These are phyloP conservation scores for Talaromyces sp. DNA, from an alignment of 2,329 filamentous ascomycete genomes.

Conservation along the genomic window DNA sequence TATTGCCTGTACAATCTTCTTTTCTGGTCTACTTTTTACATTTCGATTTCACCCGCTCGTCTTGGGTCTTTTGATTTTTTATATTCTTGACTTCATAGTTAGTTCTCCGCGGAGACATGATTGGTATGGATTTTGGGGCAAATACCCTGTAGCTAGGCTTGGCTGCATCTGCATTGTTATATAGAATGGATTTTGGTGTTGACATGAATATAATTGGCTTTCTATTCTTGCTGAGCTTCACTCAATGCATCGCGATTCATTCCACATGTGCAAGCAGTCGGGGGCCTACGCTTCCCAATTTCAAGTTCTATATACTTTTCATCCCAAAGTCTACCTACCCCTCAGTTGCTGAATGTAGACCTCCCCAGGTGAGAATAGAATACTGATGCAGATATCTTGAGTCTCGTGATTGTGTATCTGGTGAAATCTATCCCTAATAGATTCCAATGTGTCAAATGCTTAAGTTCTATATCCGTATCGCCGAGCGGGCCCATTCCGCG, in stretches of 20 bases:
- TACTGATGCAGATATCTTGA: too few relatives aligned
- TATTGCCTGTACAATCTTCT: constrained; percentile 13
- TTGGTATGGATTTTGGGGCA: constrained; percentile 8
- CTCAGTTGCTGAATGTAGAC: too few relatives aligned
- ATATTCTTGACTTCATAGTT: constrained; percentile 2
- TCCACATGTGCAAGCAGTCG: too few relatives aligned
- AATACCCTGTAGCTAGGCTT: constrained; percentile 12
- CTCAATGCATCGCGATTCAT: too few relatives aligned
- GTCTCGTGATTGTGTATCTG: too few relatives aligned
- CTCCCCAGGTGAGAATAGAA: too few relatives aligned
- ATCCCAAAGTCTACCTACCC: too few relatives aligned
- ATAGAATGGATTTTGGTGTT: constrained; percentile 12
- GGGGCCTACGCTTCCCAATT: too few relatives aligned
- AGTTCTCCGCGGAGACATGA: constrained; percentile 12
- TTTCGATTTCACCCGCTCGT: background rate
- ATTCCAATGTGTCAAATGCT: background rate
- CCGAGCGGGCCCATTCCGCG: constrained; percentile 29
- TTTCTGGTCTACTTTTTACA: background rate
- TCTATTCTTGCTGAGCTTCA: too few relatives aligned
- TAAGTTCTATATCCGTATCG: constrained; percentile 6
- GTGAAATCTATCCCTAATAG: too few relatives aligned
- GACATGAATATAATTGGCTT: background rate
- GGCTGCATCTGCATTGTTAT: constrained; percentile 6
- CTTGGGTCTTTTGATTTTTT: background rate
- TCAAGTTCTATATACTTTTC: too few relatives aligned